Conservation (phyloP, 768 basidiomycete genomes). For the Lentinula sp. region DNA sequence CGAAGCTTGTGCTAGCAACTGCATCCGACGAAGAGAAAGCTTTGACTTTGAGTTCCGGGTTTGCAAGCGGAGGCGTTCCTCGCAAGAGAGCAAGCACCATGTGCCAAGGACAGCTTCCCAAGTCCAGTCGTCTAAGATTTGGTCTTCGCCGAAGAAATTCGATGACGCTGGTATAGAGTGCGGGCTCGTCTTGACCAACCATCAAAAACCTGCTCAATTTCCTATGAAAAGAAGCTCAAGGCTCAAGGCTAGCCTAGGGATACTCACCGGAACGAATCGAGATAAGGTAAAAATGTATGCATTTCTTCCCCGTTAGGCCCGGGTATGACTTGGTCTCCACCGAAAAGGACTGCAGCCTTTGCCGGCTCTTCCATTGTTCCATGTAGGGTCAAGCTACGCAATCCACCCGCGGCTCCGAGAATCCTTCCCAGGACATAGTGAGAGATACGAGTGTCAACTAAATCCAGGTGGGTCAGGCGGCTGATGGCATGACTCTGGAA, state of each 20-base stretch:
- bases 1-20: slow-evolving; percentile 1
- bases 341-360: slow-evolving; percentile 54
- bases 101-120: slow-evolving; percentile 65
- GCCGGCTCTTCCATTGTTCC: slow-evolving; percentile 57
- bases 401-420: slow-evolving; percentile 47
- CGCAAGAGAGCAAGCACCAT: slow-evolving; percentile 20
- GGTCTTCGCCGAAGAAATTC: slow-evolving; percentile 45
- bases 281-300: slow-evolving; percentile 58
- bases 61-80: not conserved
- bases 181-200: slow-evolving; percentile 51
- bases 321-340: slow-evolving; percentile 50
- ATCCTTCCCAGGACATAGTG: slow-evolving; percentile 58
- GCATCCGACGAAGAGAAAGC: not conserved
- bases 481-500: slow-evolving; percentile 60
- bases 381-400: slow-evolving; percentile 59
- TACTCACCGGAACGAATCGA: slow-evolving; percentile 45
- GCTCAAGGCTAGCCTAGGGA: not conserved
- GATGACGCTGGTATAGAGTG: slow-evolving; percentile 47
- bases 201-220: slow-evolving; percentile 35
- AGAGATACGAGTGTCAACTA: slow-evolving; percentile 65
- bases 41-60: not conserved
- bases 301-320: slow-evolving; percentile 24
- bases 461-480: slow-evolving; percentile 63
- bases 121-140: slow-evolving; percentile 48
- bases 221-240: not conserved